phyloP scores from a whole-genome alignment of 345 rosid species.

The Populus deltoides region DNA sequence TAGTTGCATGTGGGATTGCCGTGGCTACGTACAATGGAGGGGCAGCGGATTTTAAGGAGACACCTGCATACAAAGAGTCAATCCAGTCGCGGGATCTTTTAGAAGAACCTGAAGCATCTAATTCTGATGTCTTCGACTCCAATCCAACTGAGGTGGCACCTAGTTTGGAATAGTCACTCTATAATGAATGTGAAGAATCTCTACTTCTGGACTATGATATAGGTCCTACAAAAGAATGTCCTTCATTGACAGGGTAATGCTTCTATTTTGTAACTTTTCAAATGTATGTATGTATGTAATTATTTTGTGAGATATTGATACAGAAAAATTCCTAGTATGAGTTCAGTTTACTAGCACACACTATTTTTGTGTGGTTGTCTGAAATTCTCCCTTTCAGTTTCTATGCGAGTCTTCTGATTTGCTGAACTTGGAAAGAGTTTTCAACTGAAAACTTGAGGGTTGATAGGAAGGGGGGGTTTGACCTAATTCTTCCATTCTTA shows the following conservation, averaged over 20 bases:
- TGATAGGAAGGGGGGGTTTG: not conserved
- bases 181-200: constrained; percentile 11
- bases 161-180: constrained; percentile 60
- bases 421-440: not conserved
- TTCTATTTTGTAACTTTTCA: constrained; percentile 9
- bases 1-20: constrained; percentile 80
- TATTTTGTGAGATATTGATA: constrained; percentile 14
- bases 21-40: constrained; percentile 84
- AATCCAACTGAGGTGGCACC: constrained; percentile 98
- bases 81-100: constrained; percentile 64
- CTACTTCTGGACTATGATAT: constrained; percentile 3
- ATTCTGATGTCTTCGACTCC: constrained; percentile 80
- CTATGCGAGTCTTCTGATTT: not conserved
- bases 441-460: not conserved
- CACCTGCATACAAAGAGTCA: constrained; percentile 80
- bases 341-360: not conserved
- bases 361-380: no score
- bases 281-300: constrained; percentile 12
- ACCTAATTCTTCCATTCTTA: not conserved
- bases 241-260: constrained; percentile 20
- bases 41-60: constrained; percentile 85
- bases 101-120: constrained; percentile 69
- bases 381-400: not conserved
- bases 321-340: constrained; percentile 4
- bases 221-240: constrained; percentile 2